These are phyloP conservation scores for Arabis hirsuta DNA, from an alignment of 345 rosid species.

Conservation along the genomic window DNA sequence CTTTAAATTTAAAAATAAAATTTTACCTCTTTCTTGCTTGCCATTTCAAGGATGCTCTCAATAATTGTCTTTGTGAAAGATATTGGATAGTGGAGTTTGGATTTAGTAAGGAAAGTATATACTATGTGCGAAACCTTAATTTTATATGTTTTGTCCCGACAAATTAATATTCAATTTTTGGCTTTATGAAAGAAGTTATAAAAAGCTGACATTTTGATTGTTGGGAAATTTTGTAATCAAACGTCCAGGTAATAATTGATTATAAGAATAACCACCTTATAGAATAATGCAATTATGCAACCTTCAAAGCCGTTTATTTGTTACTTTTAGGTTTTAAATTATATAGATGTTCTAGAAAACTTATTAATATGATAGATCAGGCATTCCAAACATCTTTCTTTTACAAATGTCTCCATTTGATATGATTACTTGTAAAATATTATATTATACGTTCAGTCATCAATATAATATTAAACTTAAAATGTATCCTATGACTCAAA, in stretches of 20 bases:
- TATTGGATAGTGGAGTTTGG: constrained; percentile 40
- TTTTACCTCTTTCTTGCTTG: constrained; percentile 26
- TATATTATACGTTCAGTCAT: neutral
- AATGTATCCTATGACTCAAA: neutral
- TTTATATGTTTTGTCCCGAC: constrained; percentile 35
- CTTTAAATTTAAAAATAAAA: neutral
- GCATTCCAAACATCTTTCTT: constrained; percentile 8
- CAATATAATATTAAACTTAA: neutral
- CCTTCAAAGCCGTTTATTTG: constrained; percentile 16
- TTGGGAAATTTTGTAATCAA: constrained; percentile 31
- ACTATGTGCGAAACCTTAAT: constrained; percentile 28
- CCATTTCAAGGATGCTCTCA: constrained; percentile 39
- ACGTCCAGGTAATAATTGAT: constrained; percentile 27
- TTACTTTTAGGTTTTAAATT: neutral
- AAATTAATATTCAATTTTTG: neutral
- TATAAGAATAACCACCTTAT: constrained; percentile 31
- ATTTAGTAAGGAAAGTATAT: constrained; percentile 39
- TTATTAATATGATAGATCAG: neutral
- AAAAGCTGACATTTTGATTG: constrained; percentile 30
- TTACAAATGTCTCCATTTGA: constrained; percentile 5
- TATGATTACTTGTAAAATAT: neutral
- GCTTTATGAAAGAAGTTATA: constrained; percentile 36
- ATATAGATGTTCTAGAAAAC: constrained; percentile 21
- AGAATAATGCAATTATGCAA: constrained; percentile 30
- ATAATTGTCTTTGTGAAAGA: constrained; percentile 40